Evolutionary conservation across 768 basidiomycete genomes (phyloP).

Genomic region (Suillus occidentalis): DNA sequence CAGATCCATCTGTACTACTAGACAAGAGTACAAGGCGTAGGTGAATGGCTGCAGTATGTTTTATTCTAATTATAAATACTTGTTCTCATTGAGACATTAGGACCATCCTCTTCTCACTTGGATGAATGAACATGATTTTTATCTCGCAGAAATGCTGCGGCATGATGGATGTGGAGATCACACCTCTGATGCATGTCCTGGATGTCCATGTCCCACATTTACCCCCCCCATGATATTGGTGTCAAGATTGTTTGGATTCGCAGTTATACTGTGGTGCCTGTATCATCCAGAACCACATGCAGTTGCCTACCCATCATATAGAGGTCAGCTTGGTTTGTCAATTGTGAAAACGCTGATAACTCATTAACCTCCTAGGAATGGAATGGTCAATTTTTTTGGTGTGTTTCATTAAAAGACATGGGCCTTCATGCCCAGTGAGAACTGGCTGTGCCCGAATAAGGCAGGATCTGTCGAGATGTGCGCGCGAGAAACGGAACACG

Average conservation of each 20-base stretch:
- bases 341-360: background rate
- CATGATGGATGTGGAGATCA: conserved; percentile 11
- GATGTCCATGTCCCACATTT: background rate
- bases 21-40: background rate
- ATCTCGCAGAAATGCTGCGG: conserved; percentile 18
- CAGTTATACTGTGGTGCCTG: conserved; percentile 12
- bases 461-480: too few relatives aligned
- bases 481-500: too few relatives aligned
- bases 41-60: background rate
- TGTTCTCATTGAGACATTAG: background rate
- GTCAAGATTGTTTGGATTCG: conserved; percentile 14
- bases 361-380: conserved; percentile 13
- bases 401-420: conserved; percentile 16
- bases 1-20: background rate
- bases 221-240: conserved; percentile 6
- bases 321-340: conserved; percentile 11
- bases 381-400: conserved; percentile 18
- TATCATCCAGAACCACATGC: conserved; percentile 9
- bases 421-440: too few relatives aligned
- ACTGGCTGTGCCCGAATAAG: too few relatives aligned
- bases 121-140: background rate
- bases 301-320: conserved; percentile 16
- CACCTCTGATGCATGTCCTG: background rate
- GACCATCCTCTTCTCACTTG: background rate
- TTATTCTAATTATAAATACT: background rate